Evolutionary conservation across 164 flowering plant genomes (phyloP), one percentile per base, ranked within the genome.

Genomic region (Annona squamosa): DNA sequence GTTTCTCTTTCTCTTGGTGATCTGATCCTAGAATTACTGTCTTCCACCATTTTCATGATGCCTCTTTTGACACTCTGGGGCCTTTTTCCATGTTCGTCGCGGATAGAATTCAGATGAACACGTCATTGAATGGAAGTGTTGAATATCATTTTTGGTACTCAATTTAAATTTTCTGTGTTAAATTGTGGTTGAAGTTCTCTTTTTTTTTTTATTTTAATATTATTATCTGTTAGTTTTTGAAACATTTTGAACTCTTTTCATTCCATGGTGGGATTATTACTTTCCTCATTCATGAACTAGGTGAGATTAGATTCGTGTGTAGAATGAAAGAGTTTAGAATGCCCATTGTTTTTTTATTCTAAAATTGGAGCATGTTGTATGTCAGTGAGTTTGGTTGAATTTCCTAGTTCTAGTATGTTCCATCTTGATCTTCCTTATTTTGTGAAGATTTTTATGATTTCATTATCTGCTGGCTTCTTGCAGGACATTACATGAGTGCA

Each of bases 401-500:
- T n/a, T n/a, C 37, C 7, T 63, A n/a, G 65, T 63, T 19, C n/a
- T 0, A 7, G 5, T 63, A 19, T 3, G 18, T n/a, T 17, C 6
- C 17, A 37, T 17, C 65, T 63, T 63, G 42, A 41, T 42, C 17
- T 66, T 42, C 3, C 48, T 42, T 42, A 13, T 44, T 66, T 66
- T 66, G 4, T 4, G 17, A 3, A 19, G 4, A 6, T 17, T 65
- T 43, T 3, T 4, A 37, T 42, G 46, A 66, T 66, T 46, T 46
- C 26, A 68, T 68, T 9, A 18, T 46, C 67, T 71, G 61, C 70
- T 64, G 63, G 4, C 13, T 73, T 71, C 46, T 65, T 83, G 82
- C 76, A 91, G 98, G 99, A 63, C 98, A 95, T 80, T 93, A 89
- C 80, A 10, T 95, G 85, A 93, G 99, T 73, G 98, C 97, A 65